Base-by-base conservation (phyloP, 805 yeast genomes). In the Saccharomyces kudriavzevii region DNA sequence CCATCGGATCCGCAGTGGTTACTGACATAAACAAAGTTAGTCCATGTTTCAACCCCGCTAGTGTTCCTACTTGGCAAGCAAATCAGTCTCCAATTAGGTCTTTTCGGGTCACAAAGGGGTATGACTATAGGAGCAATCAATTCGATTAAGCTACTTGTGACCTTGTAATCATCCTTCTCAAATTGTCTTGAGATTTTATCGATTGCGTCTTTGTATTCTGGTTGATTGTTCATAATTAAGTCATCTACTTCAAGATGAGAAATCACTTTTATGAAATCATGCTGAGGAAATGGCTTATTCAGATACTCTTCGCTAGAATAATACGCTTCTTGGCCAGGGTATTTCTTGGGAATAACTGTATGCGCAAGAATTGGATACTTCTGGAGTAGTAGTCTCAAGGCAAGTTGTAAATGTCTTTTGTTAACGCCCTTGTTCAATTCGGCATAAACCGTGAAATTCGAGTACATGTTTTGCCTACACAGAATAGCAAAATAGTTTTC, bases 1-100 rank as follows among this genome's bases (percentile, higher is more conserved):
- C 64, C 70, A 52, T 66, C 70, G 11, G 61, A 56, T 31, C 54
- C 52, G 48, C 60, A 57, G 51, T 66, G 70, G 43, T 66, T 63
- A 40, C 64, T 58, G 24, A 66, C 45, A 47, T 54, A 61, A 27
- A 58, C 54, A 4, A 64, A 47, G n/a, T 56, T 45, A 3, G 51
- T 48, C 47, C 47, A 51, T 20, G 20, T 46, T 11, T 49, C 26
- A 4, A 27, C 8, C 2, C 49, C 52, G 8, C 40, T 40, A 20
- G 48, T 54, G 1, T 40, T 48, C 22, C 35, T 29, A 10, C 22
- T 14, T 9, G 61, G 60, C 40, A 65, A 49, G 31, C 58, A 54
- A 26, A 62, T 26, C 9, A 65, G 20, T 47, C 69, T 55, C 67
- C 68, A 65, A 45, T 61, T 58, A 13, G 64, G 67, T 28, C 49